Conservation (phyloP, 805 yeast genomes). For the Metschnikowia drakensbergensis region DNA sequence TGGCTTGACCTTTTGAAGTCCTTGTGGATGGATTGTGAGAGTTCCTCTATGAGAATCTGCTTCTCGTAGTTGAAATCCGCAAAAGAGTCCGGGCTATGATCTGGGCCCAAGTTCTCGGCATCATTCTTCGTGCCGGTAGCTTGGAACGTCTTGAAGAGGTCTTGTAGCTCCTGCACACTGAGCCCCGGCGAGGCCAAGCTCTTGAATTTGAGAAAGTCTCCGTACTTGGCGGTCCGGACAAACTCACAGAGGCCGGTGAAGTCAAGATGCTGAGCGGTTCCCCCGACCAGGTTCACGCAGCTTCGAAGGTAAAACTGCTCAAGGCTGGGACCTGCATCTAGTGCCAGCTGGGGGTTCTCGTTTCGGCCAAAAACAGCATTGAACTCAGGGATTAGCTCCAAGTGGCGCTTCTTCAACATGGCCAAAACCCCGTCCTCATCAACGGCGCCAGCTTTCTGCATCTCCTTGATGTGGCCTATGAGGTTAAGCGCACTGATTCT, state of each 20-base stretch:
- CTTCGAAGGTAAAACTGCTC: neutral
- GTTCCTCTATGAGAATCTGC: slow-evolving; percentile 29
- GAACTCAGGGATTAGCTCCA: slow-evolving; percentile 6
- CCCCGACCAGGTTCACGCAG: neutral
- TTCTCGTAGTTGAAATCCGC: slow-evolving; percentile 20
- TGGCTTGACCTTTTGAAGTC: neutral
- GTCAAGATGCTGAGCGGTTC: neutral
- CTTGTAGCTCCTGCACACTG: neutral
- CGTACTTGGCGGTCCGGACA: neutral
- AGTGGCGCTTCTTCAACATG: neutral
- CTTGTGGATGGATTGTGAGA: slow-evolving; percentile 13
- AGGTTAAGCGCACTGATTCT: slow-evolving; percentile 1
- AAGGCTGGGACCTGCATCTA: neutral
- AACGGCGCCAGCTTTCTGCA: neutral
- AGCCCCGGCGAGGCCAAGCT: neutral
- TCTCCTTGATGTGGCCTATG: neutral
- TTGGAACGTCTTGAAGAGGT: neutral
- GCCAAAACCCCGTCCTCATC: neutral
- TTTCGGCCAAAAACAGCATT: slow-evolving; percentile 6
- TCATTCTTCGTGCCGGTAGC: too few species aligned
- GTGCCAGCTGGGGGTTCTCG: neutral
- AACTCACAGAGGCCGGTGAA: neutral
- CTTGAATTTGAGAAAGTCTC: neutral
- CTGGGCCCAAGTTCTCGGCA: too few species aligned
- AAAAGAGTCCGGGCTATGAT: neutral